Evolutionary conservation across 495 filamentous ascomycete species (phyloP).

Genomic region (Hypoxylon subgilvum): DNA sequence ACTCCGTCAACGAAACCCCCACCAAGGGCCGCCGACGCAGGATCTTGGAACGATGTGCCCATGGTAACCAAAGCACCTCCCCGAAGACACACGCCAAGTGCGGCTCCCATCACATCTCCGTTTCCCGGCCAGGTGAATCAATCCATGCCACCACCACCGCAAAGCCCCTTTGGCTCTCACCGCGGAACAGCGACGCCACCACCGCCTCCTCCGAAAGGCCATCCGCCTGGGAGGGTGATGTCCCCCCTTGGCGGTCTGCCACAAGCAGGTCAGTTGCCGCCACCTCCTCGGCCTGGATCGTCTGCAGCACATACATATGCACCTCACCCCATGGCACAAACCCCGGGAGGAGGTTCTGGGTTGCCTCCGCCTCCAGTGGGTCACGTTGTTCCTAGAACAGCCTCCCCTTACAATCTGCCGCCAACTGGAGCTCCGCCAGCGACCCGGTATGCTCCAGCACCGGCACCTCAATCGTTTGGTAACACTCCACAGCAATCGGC

Average conservation of each 20-base stretch:
- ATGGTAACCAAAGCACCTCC: slow-evolving; percentile 77
- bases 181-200: slow-evolving; percentile 37
- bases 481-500: slow-evolving; percentile 59
- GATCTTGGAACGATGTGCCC: slow-evolving; percentile 94
- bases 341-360: slow-evolving; percentile 36
- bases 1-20: slow-evolving; percentile 67
- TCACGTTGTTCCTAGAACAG: slow-evolving; percentile 69
- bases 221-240: slow-evolving; percentile 57
- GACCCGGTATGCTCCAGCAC: slow-evolving; percentile 86
- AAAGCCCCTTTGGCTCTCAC: slow-evolving; percentile 35
- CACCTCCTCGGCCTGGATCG: slow-evolving; percentile 61
- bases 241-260: slow-evolving; percentile 60
- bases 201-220: slow-evolving; percentile 56
- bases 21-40: slow-evolving; percentile 71
- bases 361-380: slow-evolving; percentile 54
- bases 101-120: slow-evolving; percentile 65
- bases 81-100: slow-evolving; percentile 72
- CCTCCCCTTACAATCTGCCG: slow-evolving; percentile 88
- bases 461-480: slow-evolving; percentile 61
- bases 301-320: slow-evolving; percentile 76
- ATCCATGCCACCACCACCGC: slow-evolving; percentile 61
- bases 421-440: slow-evolving; percentile 74
- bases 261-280: slow-evolving; percentile 55
- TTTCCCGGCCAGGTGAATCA: slow-evolving; percentile 67
- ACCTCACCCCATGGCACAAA: slow-evolving; percentile 60